Percentiles rank a stretch among this genome's conserved stretches.
Evolutionary conservation across 2,329 filamentous ascomycete species (phyloP).

Genomic region (Ophiocordyceps camponoti-leonardi): DNA sequence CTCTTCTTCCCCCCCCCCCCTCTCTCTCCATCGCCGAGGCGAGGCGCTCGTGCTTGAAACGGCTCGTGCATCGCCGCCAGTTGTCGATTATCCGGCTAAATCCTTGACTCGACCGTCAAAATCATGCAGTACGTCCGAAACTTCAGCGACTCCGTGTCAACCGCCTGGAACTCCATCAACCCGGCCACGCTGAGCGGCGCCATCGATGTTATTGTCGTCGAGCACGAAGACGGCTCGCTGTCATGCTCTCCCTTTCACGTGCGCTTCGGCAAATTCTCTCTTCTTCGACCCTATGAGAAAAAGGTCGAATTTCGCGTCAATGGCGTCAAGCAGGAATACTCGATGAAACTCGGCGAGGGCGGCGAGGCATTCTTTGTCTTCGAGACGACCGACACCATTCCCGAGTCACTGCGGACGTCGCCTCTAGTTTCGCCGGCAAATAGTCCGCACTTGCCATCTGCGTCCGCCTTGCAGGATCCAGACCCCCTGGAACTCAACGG

Average conservation of each 20-base stretch:
- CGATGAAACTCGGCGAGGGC: constrained; percentile 96
- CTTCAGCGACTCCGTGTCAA: constrained; percentile 87
- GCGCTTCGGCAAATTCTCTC: constrained; percentile 94
- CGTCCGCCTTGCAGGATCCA: constrained; percentile 40
- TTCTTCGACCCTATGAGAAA: constrained; percentile 89
- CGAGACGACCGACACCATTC: constrained; percentile 81
- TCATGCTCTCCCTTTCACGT: constrained; percentile 96
- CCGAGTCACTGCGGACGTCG: constrained; percentile 86
- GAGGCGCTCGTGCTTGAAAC: neutral
- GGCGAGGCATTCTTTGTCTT: constrained; percentile 99
- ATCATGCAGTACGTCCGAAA: constrained; percentile 96
- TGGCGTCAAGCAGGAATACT: constrained; percentile 74
- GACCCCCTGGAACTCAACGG: constrained; percentile 51
- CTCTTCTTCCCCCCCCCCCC: too few species aligned
- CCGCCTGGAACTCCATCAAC: constrained; percentile 99
- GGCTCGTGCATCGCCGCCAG: neutral
- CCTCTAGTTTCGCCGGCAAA: constrained; percentile 79
- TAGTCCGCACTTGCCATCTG: constrained; percentile 50
- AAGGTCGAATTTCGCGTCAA: constrained; percentile 98
- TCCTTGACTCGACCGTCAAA: constrained; percentile 2
- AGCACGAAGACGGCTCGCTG: constrained; percentile 79
- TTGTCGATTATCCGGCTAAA: too few species aligned
- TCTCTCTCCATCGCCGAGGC: neutral
- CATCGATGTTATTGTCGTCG: constrained; percentile 96
- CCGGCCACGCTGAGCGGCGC: constrained; percentile 91